A percentile compares a stretch with the other conserved stretches of the same genome.
Evolutionary conservation across 2,329 filamentous ascomycete species (phyloP).

Genomic region (Sordariomycetes sp.): DNA sequence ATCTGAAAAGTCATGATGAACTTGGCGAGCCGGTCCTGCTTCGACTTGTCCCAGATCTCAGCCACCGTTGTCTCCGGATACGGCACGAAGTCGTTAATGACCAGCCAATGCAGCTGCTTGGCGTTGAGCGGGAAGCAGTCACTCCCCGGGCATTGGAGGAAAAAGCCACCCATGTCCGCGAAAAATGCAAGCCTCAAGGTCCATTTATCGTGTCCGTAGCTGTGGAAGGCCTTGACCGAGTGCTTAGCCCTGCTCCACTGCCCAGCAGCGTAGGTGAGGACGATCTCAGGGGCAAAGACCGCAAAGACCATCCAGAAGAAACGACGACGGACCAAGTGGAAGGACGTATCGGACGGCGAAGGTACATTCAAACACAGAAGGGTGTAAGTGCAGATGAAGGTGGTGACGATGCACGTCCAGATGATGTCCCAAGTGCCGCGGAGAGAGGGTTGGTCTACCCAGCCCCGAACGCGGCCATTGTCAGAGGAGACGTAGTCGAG

Average conservation of each 20-base stretch:
- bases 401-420: conserved; percentile 18
- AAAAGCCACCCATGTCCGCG: conserved; percentile 17
- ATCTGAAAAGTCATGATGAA: conserved; percentile 10
- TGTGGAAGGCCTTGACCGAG: conserved; percentile 7
- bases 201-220: conserved; percentile 11
- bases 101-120: conserved; percentile 7
- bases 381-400: conserved; percentile 20
- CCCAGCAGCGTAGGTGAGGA: conserved; percentile 11
- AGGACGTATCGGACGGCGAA: conserved; percentile 4
- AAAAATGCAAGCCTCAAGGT: conserved; percentile 14
- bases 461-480: not conserved
- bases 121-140: conserved; percentile 12
- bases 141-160: conserved; percentile 7
- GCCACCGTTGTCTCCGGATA: conserved; percentile 6
- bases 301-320: conserved; percentile 10
- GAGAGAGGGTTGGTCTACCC: conserved; percentile 1
- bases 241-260: conserved; percentile 12
- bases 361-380: conserved; percentile 19
- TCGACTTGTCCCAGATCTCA: conserved; percentile 14
- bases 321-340: conserved; percentile 4
- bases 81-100: conserved; percentile 7
- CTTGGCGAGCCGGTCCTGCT: conserved; percentile 11
- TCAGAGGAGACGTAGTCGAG: not conserved
- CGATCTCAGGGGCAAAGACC: conserved; percentile 10
- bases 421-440: conserved; percentile 21